Evolutionary conservation across 495 filamentous ascomycete genomes (phyloP), one percentile per base, ranked within the genome.

Genomic region (Daldinia decipiens): DNA sequence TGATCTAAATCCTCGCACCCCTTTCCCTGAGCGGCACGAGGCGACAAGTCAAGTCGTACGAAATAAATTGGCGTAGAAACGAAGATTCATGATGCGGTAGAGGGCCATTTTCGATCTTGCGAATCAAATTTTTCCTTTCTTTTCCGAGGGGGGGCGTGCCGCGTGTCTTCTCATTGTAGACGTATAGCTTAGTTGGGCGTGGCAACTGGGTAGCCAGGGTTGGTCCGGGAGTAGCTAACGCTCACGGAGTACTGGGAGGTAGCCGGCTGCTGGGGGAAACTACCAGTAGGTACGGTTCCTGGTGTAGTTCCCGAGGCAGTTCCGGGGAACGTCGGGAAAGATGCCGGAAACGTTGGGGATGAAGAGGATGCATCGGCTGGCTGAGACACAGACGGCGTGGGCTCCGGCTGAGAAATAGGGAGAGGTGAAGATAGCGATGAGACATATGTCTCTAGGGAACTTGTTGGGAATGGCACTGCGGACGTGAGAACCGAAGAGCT

Each of bases 221-320:
- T 53, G 26, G 64, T 59, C 32, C 64, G 64, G 32, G 55, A 24
- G 64, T 59, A 67, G 64, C 43, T 60, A 3, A 67, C 55, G 32
- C 15, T 59, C n/a, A 32, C 55, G 4, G 64, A 59, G 55, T 67
- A 67, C 13, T 26, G 9, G 32, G 54, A 27, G 40, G 60, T 31
- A 8, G 26, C 15, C 1, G 19, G 60, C 3, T 53, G 50, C 32
- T 50, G 34, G 6, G 32, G 21, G 4, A 51, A 52, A 12, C 38
- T 24, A 1, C 50, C 24, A 26, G 63, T 58, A 7, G 63, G 63
- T 2, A 45, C 54, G 29, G 63, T 65, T 7, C 60, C 61, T 11
- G 50, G 43, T 2, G 50, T 38, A 2, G 52, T 34, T 13, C 52
- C 47, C n/a, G 45, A 19, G 21, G 32, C 8, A 29, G 19, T 39